Evolutionary conservation across 2,329 filamentous ascomycete species (phyloP), one percentile per base, ranked within the genome.

Genomic region (Hirsutella thompsonii): DNA sequence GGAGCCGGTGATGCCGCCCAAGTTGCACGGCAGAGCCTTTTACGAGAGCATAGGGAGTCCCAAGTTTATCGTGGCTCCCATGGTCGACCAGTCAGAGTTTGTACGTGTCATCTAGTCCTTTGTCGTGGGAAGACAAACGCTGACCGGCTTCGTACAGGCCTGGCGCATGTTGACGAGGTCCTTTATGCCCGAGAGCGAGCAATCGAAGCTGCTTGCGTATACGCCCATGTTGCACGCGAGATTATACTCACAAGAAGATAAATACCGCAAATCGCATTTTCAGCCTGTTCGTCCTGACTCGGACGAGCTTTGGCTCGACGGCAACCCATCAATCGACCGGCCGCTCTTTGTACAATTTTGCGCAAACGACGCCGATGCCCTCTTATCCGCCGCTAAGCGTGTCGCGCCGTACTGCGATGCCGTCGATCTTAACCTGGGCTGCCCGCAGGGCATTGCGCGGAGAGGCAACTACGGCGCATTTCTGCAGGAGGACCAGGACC

Each of bases 11-110:
- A 16, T 8, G 35, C 13, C 19, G 19, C 16, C 54, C 41, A 94
- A 90, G 59, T 67, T 94, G 19, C 77, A 83, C 52, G 92, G 92
- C 1, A 72, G 92, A 43, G 84, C 83, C 11, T 96, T 98, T 59
- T 98, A 96, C 56, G 80, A 95, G 66, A 94, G 85, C 56, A 83
- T 98, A 46, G 92, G 92, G 19, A 89, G 83, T 45, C 92, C 92
- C 2, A 94, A 86, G 63, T 81, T 83, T 49, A 77, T 98, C 23
- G 74, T 98, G 42, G 92, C 92, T 28, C 92, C 92, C 29, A 98
- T 98, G 92, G 92, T 98, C 19, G 90, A 98, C 56, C 86, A 95
- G 61, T 95, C 88, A 26, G 92, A 98, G 68, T 95, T 96, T 67
- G 89, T 94, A 69, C 49, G 81, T 68, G n/a, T n/a, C n/a, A n/a